Evolutionary conservation across 306 rosid species (phyloP).

Genomic region (Trifolium repens): DNA sequence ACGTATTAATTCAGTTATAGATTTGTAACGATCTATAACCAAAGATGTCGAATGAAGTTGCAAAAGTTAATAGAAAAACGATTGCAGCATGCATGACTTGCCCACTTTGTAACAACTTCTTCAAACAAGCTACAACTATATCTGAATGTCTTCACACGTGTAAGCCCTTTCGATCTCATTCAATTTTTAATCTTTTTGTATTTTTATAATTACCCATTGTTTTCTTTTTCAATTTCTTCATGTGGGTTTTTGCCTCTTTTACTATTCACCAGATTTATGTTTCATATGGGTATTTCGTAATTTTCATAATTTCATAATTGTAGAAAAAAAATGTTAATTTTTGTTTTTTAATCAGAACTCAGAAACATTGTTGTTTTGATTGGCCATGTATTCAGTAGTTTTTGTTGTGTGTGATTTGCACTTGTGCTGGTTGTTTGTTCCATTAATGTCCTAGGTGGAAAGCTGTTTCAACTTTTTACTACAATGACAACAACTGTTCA

Average conservation of each 20-base stretch:
- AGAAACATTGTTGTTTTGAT: slow-evolving; percentile 36
- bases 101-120: slow-evolving; percentile 76
- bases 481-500: slow-evolving; percentile 29
- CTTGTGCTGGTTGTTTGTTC: slow-evolving; percentile 42
- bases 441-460: slow-evolving; percentile 36
- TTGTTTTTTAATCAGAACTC: neutral
- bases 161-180: slow-evolving; percentile 48
- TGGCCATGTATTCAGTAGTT: slow-evolving; percentile 29
- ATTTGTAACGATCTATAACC: slow-evolving; percentile 7
- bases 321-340: too few species aligned
- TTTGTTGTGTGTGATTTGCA: slow-evolving; percentile 11
- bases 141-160: slow-evolving; percentile 99
- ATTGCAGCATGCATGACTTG: slow-evolving; percentile 95
- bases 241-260: slow-evolving; percentile 48
- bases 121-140: slow-evolving; percentile 88
- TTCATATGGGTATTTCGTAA: slow-evolving; percentile 47
- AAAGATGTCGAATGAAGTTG: slow-evolving; percentile 81
- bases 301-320: slow-evolving; percentile 43
- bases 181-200: slow-evolving; percentile 39
- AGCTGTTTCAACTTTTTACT: slow-evolving; percentile 52
- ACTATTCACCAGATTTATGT: slow-evolving; percentile 28
- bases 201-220: slow-evolving; percentile 15
- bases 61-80: slow-evolving; percentile 64
- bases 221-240: slow-evolving; percentile 36
- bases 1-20: slow-evolving; percentile 25